Evolutionary conservation across 2,329 filamentous ascomycete genomes (phyloP).

Genomic region (Uncinocarpus reesii): DNA sequence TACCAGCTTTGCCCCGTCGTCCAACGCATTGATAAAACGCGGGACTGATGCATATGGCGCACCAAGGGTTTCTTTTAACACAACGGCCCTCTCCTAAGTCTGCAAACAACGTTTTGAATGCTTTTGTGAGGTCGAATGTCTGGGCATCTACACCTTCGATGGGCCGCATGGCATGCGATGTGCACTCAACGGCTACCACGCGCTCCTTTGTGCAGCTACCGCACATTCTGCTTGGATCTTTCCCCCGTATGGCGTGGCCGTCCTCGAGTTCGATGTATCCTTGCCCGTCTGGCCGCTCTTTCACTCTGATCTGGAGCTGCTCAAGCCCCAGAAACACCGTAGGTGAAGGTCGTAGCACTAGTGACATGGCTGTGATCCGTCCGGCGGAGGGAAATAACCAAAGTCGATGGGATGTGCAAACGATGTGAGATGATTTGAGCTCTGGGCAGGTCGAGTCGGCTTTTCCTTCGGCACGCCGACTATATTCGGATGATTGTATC

Average conservation of each 20-base stretch:
- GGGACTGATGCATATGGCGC: slow-evolving; percentile 33
- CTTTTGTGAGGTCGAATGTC: slow-evolving; percentile 21
- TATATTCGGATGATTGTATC: slow-evolving; percentile 11
- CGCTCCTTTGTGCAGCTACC: slow-evolving; percentile 27
- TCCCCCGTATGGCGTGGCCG: slow-evolving; percentile 28
- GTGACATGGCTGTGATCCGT: slow-evolving; percentile 25
- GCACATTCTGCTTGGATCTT: slow-evolving; percentile 32
- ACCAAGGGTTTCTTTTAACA: slow-evolving; percentile 26
- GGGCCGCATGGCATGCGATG: slow-evolving; percentile 24
- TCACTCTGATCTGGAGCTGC: slow-evolving; percentile 26
- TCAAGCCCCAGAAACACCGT: slow-evolving; percentile 35
- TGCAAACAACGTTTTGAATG: slow-evolving; percentile 21
- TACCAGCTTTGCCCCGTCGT: not conserved
- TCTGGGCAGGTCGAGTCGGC: not conserved
- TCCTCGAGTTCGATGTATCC: slow-evolving; percentile 32
- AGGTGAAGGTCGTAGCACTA: slow-evolving; percentile 34
- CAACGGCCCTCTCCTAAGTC: slow-evolving; percentile 15
- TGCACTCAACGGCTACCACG: slow-evolving; percentile 29
- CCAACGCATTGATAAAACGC: slow-evolving; percentile 30
- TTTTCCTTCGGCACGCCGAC: not conserved
- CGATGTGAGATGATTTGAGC: slow-evolving; percentile 26
- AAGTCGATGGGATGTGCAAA: slow-evolving; percentile 35
- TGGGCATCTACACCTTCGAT: slow-evolving; percentile 18
- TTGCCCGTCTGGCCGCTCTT: slow-evolving; percentile 26
- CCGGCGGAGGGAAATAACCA: slow-evolving; percentile 21